Base-by-base conservation (phyloP, 2,329 filamentous ascomycete species). In the Thelonectria blattea region DNA sequence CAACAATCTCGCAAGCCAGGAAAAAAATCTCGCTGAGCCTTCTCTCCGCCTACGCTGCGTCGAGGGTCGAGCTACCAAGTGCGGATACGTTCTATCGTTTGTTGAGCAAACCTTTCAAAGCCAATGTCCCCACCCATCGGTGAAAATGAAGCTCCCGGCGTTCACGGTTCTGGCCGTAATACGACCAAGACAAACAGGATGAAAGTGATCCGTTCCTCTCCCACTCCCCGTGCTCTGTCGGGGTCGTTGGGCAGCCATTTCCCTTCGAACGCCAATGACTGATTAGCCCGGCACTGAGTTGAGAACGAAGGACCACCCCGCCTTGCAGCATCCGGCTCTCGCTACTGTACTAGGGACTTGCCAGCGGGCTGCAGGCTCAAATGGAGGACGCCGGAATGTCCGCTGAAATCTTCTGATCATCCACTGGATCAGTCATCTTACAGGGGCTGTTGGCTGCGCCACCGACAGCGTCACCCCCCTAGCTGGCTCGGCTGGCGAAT, bases 361-460 rank as follows among this genome's bases (percentile, higher is more conserved):
- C 52, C 61, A 65, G 61, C 54, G 56, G 58, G 49, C 54, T 53
- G 42, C 51, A 61, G 56, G 61, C 57, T 52, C 54, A 30, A 30
- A 41, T 61, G 59, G 56, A 52, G 49, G 42, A 45, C 52, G 62
- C 57, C 56, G 53, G 42, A 20, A 34, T 46, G 53, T 43, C 56
- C 49, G 58, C 59, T 69, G 46, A 67, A 53, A 45, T 63, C 57
- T 55, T 60, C 61, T 69, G 68, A 66, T 70, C 60, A 50, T 56
- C 60, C 54, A 55, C 62, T 69, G 64, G 63, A 68, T 68, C 65
- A 68, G 62, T 66, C 64, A 58, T 51, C 57, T 27, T 61, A 59
- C 65, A 69, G 67, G 65, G 68, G 61, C 60, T 50, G 60, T 60
- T 57, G 52, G 62, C 52, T 65, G 62, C 67, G 66, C 68, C 68